A percentile compares a stretch with the other conserved stretches of the same genome.
These are phyloP conservation scores for Clitocybe nebularis DNA, from an alignment of 1,284 basidiomycete species.

Conservation along the genomic window DNA sequence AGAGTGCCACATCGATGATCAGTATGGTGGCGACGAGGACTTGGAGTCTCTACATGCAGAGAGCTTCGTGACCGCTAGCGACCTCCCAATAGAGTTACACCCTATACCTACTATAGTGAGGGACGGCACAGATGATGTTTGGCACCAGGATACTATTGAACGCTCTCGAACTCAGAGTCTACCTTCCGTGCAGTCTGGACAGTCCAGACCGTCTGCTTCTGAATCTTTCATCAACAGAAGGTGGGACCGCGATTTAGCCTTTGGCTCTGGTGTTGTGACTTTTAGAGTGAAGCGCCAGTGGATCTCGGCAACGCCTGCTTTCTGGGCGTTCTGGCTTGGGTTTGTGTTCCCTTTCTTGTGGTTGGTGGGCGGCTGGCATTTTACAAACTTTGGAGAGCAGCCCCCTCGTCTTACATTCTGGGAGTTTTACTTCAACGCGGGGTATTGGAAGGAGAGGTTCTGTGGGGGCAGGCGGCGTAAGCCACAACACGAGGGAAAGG, in stretches of 20 bases:
- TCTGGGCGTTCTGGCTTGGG: conserved; percentile 66
- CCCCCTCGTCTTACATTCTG: conserved; percentile 35
- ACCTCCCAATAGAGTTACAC: conserved; percentile 14
- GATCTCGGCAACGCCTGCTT: conserved; percentile 39
- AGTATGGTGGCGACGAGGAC: conserved; percentile 28
- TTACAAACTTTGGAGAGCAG: conserved; percentile 42
- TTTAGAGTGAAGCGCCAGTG: conserved; percentile 26
- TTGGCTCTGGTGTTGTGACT: conserved; percentile 29
- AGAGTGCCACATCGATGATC: conserved; percentile 39
- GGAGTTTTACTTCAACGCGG: conserved; percentile 40
- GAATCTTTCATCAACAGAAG: conserved; percentile 37
- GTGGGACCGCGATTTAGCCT: conserved; percentile 37
- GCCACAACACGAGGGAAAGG: conserved; percentile 1
- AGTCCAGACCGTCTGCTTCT: conserved; percentile 24
- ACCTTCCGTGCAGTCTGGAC: conserved; percentile 8
- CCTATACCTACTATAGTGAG: not conserved
- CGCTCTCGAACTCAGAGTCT: not conserved
- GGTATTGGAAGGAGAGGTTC: conserved; percentile 28
- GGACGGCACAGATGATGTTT: conserved; percentile 1
- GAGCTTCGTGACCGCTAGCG: conserved; percentile 58
- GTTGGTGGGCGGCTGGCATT: conserved; percentile 71
- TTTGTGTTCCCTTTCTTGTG: conserved; percentile 65
- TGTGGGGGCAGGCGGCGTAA: conserved; percentile 23
- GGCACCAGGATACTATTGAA: not conserved
- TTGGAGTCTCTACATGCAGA: conserved; percentile 46